These are phyloP conservation scores for Baorangia bicolor DNA, from an alignment of 768 basidiomycete genomes.

Conservation along the genomic window DNA sequence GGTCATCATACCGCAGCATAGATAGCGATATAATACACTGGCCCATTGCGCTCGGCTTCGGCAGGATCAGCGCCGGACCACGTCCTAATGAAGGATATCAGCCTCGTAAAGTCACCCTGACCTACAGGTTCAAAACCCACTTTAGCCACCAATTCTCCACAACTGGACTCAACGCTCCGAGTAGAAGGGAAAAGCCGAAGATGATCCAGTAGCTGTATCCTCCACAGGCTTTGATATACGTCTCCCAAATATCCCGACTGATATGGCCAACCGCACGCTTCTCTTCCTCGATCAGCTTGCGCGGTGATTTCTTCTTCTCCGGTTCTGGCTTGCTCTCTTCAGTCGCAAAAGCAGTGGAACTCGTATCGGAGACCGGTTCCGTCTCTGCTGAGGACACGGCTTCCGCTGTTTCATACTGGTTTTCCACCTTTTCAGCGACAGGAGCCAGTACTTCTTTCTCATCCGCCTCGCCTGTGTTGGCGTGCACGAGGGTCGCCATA, in stretches of 20 bases:
- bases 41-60: slow-evolving; percentile 40
- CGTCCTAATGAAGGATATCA: slow-evolving; percentile 36
- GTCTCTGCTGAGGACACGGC: slow-evolving; percentile 22
- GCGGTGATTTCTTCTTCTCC: slow-evolving; percentile 58
- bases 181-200: slow-evolving; percentile 50
- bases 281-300: slow-evolving; percentile 86
- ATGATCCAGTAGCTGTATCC: slow-evolving; percentile 54
- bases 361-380: slow-evolving; percentile 39
- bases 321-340: slow-evolving; percentile 37
- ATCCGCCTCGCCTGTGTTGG: slow-evolving; percentile 39
- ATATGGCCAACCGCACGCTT: slow-evolving; percentile 75
- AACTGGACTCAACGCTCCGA: slow-evolving; percentile 65
- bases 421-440: slow-evolving; percentile 2
- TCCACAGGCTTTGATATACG: slow-evolving; percentile 53
- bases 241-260: slow-evolving; percentile 61
- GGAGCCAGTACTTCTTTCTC: slow-evolving; percentile 40
- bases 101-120: slow-evolving; percentile 4
- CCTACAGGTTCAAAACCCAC: slow-evolving; percentile 26
- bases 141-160: slow-evolving; percentile 72
- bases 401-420: slow-evolving; percentile 9
- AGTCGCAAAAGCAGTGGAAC: slow-evolving; percentile 41
- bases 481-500: slow-evolving; percentile 65
- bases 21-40: slow-evolving; percentile 49
- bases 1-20: slow-evolving; percentile 58
- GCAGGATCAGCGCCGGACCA: slow-evolving; percentile 56